Conservation (phyloP, 805 yeast species). For the Candida yuanshanica region DNA sequence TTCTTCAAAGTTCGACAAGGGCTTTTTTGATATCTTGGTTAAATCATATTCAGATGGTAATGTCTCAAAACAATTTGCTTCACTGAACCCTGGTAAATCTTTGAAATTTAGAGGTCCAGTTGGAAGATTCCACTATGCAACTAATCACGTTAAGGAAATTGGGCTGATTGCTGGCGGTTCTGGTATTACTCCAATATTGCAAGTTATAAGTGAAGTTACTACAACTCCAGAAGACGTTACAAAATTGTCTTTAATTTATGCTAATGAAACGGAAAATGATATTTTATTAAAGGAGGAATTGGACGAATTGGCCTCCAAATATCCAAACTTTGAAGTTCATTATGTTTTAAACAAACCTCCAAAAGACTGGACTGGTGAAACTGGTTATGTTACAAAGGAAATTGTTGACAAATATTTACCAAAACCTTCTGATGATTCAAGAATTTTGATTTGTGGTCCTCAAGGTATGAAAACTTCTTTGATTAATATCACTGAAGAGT, state of each 20-base stretch:
- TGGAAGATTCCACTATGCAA: conserved; percentile 58
- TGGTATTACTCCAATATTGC: conserved; percentile 86
- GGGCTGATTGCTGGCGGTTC: conserved; percentile 81
- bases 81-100: conserved; percentile 55
- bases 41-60: conserved; percentile 70
- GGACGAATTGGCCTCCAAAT: conserved; percentile 59
- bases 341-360: conserved; percentile 54
- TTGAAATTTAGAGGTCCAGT: conserved; percentile 77
- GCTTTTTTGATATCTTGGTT: conserved; percentile 70
- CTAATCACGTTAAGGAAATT: conserved; percentile 56
- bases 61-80: conserved; percentile 64
- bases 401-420: conserved; percentile 52
- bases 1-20: conserved; percentile 61
- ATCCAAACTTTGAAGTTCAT: conserved; percentile 56
- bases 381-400: conserved; percentile 57
- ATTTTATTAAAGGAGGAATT: conserved; percentile 66
- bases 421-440: conserved; percentile 38
- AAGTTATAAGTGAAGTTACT: conserved; percentile 64
- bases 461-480: conserved; percentile 56
- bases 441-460: conserved; percentile 72
- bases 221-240: conserved; percentile 66
- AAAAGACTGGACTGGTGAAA: conserved; percentile 47
- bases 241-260: conserved; percentile 55
- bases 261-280: conserved; percentile 74
- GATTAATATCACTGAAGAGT: conserved; percentile 43